Conservation (phyloP, 2,329 filamentous ascomycete species). For the Xenosphaeropsis pyriputrescens region DNA sequence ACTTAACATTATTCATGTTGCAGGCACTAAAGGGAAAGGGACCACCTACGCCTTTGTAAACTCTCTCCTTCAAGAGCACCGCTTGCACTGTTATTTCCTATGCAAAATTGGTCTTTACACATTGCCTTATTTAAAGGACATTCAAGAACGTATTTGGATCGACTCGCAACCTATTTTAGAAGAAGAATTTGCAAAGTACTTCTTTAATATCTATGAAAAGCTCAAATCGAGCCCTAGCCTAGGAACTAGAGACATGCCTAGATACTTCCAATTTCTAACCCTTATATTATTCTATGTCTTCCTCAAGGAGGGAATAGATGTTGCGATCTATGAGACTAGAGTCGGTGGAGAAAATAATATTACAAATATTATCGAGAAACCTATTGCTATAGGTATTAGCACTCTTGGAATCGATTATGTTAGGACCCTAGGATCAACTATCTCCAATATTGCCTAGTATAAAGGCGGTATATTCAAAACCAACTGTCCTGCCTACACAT, state of each 20-base stretch:
- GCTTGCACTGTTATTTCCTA: not conserved
- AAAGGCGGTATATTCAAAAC: conserved; percentile 78
- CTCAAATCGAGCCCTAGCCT: conserved; percentile 18
- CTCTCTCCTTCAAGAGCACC: conserved; percentile 56
- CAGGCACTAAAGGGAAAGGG: conserved; percentile 88
- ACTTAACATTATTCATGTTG: conserved; percentile 65
- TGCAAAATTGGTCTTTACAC: conserved; percentile 63
- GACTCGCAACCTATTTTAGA: conserved; percentile 57
- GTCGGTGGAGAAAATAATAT: conserved; percentile 90
- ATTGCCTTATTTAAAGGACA: conserved; percentile 71
- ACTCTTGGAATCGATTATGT: conserved; percentile 79
- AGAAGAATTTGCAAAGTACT: conserved; percentile 57
- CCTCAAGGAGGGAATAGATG: conserved; percentile 56
- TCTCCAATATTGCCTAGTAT: conserved; percentile 64
- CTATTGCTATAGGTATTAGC: conserved; percentile 58
- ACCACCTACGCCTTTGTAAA: conserved; percentile 77
- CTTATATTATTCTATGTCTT: conserved; percentile 81
- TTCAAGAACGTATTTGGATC: conserved; percentile 76
- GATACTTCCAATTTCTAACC: conserved; percentile 86
- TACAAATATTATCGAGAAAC: conserved; percentile 62
- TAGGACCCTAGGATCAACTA: conserved; percentile 62
- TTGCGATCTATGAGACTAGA: conserved; percentile 80
- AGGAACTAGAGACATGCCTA: too few species aligned
- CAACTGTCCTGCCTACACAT: conserved; percentile 47
- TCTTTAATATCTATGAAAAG: conserved; percentile 72